Percentiles rank a stretch among this genome's conserved stretches.
Evolutionary conservation across 2,329 filamentous ascomycete genomes (phyloP).

Genomic region (Apiospora marii): DNA sequence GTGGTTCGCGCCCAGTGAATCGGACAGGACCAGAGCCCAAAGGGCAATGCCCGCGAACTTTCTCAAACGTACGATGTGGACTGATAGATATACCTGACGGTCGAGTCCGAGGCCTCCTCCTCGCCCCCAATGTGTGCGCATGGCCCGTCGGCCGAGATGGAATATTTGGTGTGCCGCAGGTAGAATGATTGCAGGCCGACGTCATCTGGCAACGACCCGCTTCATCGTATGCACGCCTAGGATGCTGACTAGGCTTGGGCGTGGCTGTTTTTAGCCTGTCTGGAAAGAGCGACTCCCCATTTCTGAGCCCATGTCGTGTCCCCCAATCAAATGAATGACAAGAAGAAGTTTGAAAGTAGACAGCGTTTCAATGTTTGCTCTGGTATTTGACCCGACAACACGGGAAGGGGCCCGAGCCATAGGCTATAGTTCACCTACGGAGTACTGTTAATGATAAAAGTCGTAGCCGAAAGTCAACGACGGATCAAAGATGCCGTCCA

Average conservation of each 20-base stretch:
- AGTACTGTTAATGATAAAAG: not conserved
- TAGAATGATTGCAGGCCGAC: slow-evolving; percentile 5
- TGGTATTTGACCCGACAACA: slow-evolving; percentile 13
- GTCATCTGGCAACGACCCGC: slow-evolving; percentile 12
- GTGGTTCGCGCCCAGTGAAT: not conserved
- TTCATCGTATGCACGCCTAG: not conserved
- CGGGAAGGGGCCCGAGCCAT: slow-evolving; percentile 7
- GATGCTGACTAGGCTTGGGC: not conserved
- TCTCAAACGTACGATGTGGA: slow-evolving; percentile 13
- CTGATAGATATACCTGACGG: slow-evolving; percentile 10
- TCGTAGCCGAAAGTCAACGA: not conserved
- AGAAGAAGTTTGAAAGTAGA: not conserved
- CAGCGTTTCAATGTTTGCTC: slow-evolving; percentile 4
- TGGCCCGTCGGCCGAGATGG: slow-evolving; percentile 14
- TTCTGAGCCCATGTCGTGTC: not conserved
- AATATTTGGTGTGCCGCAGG: slow-evolving; percentile 7
- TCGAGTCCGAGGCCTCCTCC: not conserved
- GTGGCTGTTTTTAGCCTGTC: slow-evolving; percentile 1
- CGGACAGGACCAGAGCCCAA: not conserved
- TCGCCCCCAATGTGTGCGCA: not conserved
- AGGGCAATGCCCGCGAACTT: not conserved
- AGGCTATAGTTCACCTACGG: not conserved
- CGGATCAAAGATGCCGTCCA: not conserved
- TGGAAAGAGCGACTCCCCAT: not conserved
- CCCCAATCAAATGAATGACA: not conserved